phyloP scores from a whole-genome alignment of 106 monocot genomes.

The Agapanthus africanus region DNA sequence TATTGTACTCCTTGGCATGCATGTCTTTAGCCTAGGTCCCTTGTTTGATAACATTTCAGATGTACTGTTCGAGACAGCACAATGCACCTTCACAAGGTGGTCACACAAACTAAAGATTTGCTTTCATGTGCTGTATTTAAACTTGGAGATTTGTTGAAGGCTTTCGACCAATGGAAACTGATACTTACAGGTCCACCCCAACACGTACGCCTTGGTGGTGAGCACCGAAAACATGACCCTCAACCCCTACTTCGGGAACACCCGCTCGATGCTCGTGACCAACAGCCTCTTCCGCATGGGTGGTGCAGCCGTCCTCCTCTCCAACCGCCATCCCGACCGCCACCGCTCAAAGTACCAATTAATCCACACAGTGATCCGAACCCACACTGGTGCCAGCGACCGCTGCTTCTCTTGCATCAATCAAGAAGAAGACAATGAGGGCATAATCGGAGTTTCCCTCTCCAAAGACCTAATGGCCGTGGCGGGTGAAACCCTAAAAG shows the following conservation, averaged over 20 bases:
- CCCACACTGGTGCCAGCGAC: constrained; percentile 19
- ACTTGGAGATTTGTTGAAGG: no score
- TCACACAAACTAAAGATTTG: no score
- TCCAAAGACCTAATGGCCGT: constrained; percentile 23
- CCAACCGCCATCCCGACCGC: constrained; percentile 20
- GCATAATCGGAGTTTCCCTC: constrained; percentile 15
- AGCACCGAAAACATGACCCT: constrained; percentile 29
- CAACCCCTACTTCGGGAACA: constrained; percentile 26
- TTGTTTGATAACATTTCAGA: no score
- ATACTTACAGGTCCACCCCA: constrained; percentile 14
- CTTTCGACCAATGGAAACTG: no score
- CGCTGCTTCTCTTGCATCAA: constrained; percentile 16
- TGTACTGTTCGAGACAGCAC: no score
- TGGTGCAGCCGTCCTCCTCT: constrained; percentile 22
- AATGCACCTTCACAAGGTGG: no score
- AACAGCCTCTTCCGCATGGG: constrained; percentile 30
- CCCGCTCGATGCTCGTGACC: constrained; percentile 19
- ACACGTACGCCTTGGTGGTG: constrained; percentile 11
- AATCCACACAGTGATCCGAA: constrained; percentile 23
- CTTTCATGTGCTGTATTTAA: no score
- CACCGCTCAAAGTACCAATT: constrained; percentile 20
- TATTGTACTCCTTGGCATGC: no score
- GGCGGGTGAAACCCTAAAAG: constrained; percentile 25
- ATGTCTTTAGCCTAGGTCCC: no score
- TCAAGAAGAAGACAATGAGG: constrained; percentile 14